A percentile compares a stretch with the other conserved stretches of the same genome.
phyloP scores from a whole-genome alignment of 1,139 yeast species.

The Zygoascus hellenicus region DNA sequence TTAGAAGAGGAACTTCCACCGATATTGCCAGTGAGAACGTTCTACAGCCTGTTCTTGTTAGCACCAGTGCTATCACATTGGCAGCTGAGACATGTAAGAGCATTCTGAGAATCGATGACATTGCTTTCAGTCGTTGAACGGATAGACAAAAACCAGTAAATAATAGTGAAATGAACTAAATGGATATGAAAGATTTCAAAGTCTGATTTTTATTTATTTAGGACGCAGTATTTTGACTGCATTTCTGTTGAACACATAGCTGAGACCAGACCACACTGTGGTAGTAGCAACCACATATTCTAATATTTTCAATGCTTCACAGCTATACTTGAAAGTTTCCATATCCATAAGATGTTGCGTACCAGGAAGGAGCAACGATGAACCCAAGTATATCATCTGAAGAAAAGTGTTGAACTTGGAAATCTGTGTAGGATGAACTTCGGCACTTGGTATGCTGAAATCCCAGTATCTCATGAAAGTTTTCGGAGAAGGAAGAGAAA shows the following conservation, averaged over 20 bases:
- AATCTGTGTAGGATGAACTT: constrained; percentile 81
- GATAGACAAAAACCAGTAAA: not conserved
- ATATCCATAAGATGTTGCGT: constrained; percentile 35
- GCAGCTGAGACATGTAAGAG: constrained; percentile 97
- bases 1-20: constrained; percentile 87
- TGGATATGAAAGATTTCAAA: not conserved
- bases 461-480: constrained; percentile 71
- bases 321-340: constrained; percentile 11
- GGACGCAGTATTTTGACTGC: constrained; percentile 51
- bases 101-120: constrained; percentile 92
- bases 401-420: constrained; percentile 86
- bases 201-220: not conserved
- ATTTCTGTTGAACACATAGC: constrained; percentile 61
- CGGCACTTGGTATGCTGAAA: constrained; percentile 74
- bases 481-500: constrained; percentile 69
- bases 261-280: constrained; percentile 71
- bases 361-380: constrained; percentile 64
- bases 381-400: constrained; percentile 86
- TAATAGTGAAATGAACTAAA: not conserved
- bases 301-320: constrained; percentile 30
- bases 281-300: constrained; percentile 69
- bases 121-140: constrained; percentile 65
- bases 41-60: constrained; percentile 91
- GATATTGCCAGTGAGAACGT: constrained; percentile 93
- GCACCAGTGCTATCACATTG: constrained; percentile 85